These are phyloP conservation scores for Pseudozyma flocculosa DNA, from an alignment of 1,284 basidiomycete species.

Conservation along the genomic window DNA sequence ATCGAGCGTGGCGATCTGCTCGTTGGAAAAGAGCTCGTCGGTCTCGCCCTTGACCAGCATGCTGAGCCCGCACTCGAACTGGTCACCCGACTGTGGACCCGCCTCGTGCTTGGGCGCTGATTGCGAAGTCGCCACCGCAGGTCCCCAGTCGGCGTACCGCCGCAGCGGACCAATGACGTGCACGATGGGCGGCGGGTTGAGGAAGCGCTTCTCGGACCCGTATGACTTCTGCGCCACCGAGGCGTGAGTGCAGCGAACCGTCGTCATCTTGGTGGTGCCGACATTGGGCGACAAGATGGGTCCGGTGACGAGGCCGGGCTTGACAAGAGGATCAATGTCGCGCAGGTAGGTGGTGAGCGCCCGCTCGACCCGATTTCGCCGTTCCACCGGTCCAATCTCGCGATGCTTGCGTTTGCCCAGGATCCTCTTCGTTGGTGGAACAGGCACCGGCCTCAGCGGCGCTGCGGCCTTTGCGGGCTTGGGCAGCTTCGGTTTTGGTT, in stretches of 20 bases:
- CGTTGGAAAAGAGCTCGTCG: conserved; percentile 66
- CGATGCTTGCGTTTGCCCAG: conserved; percentile 39
- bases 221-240: conserved; percentile 90
- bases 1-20: conserved; percentile 59
- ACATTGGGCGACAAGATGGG: conserved; percentile 18
- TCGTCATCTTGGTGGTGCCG: conserved; percentile 62
- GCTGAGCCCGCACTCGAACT: conserved; percentile 61
- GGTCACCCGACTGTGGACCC: too few species aligned
- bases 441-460: not conserved
- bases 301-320: conserved; percentile 29
- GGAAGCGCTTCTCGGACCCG: conserved; percentile 84
- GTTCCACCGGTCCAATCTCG: conserved; percentile 30
- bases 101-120: too few species aligned
- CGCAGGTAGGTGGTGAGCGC: conserved; percentile 31
- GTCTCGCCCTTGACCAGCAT: conserved; percentile 82
- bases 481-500: conserved; percentile 11
- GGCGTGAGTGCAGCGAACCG: conserved; percentile 80
- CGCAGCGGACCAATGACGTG: conserved; percentile 73
- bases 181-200: conserved; percentile 83
- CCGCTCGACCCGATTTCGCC: conserved; percentile 20
- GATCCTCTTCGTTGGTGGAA: conserved; percentile 11
- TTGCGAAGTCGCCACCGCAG: conserved; percentile 4
- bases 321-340: conserved; percentile 23
- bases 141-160: conserved; percentile 32
- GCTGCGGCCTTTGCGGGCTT: conserved; percentile 23